Percentiles rank a stretch among this genome's conserved stretches.
phyloP scores from a whole-genome alignment of 2,329 filamentous ascomycete species.

The Ceratocystis colombiana region DNA sequence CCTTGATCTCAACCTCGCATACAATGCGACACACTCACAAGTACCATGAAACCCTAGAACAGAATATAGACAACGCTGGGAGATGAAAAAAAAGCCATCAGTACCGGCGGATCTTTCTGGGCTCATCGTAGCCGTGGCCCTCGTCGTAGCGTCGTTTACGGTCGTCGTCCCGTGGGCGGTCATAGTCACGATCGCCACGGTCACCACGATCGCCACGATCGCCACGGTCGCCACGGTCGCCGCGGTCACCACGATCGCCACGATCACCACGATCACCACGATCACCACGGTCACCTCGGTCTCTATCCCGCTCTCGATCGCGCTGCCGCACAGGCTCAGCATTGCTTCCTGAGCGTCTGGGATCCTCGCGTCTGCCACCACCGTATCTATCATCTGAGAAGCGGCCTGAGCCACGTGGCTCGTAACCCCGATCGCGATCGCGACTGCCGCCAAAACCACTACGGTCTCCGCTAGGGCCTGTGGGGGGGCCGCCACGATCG shows the following conservation, averaged over 20 bases:
- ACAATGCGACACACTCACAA: background rate
- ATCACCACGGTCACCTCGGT: background rate
- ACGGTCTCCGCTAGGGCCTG: slow-evolving; percentile 46
- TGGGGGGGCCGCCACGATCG: slow-evolving; percentile 39
- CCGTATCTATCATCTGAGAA: slow-evolving; percentile 50
- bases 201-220: slow-evolving; percentile 32
- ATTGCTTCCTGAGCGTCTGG: slow-evolving; percentile 60
- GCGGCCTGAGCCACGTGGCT: slow-evolving; percentile 45
- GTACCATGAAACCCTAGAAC: background rate
- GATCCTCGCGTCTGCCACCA: slow-evolving; percentile 29
- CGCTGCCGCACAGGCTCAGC: slow-evolving; percentile 60
- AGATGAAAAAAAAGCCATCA: slow-evolving; percentile 29
- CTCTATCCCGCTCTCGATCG: slow-evolving; percentile 35
- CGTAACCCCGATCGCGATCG: slow-evolving; percentile 42
- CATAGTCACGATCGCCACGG: slow-evolving; percentile 36
- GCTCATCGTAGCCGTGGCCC: slow-evolving; percentile 70
- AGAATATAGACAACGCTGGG: too few relatives aligned
- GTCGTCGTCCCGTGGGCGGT: slow-evolving; percentile 49
- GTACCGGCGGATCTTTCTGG: slow-evolving; percentile 55
- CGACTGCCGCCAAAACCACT: slow-evolving; percentile 39
- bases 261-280: slow-evolving; percentile 37
- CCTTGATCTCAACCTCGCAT: too few relatives aligned
- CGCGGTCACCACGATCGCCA: slow-evolving; percentile 30
- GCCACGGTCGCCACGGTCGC: slow-evolving; percentile 28
- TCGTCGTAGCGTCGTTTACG: slow-evolving; percentile 63